A percentile compares a stretch with the other conserved stretches of the same genome.
phyloP scores from a whole-genome alignment of 352 stramenopile genomes.

The Pythium brachiatum region DNA sequence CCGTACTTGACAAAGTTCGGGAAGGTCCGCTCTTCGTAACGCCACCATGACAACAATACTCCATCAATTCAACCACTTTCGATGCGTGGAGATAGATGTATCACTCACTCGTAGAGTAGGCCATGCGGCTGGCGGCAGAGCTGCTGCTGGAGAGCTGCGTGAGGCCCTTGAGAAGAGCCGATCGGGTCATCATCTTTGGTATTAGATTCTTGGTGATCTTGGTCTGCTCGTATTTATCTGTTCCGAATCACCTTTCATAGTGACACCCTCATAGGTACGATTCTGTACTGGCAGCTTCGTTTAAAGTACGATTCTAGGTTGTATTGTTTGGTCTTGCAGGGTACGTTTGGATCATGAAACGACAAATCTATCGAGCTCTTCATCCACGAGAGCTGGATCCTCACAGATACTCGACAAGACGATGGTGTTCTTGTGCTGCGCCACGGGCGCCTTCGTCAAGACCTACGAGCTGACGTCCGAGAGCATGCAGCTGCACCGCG shows the following conservation, averaged over 20 bases:
- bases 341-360: slow-evolving; percentile 22
- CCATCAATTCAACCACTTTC: background rate
- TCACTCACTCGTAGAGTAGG: slow-evolving; percentile 16
- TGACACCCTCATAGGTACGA: background rate
- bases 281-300: too few species aligned
- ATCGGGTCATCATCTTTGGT: slow-evolving; percentile 7
- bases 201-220: background rate
- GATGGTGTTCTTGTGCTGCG: slow-evolving; percentile 61
- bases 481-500: slow-evolving; percentile 37
- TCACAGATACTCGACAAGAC: background rate
- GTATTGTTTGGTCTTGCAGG: slow-evolving; percentile 12
- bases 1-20: slow-evolving; percentile 75
- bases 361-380: background rate
- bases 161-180: slow-evolving; percentile 13
- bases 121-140: background rate
- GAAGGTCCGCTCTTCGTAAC: slow-evolving; percentile 55
- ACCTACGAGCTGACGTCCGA: slow-evolving; percentile 62
- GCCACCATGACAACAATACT: background rate
- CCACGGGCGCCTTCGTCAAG: slow-evolving; percentile 45
- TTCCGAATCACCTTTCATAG: slow-evolving; percentile 10
- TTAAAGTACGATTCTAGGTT: too few species aligned
- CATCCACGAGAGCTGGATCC: background rate
- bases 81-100: background rate
- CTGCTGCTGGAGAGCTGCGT: slow-evolving; percentile 8
- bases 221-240: slow-evolving; percentile 1